Evolutionary conservation across 202 grass and related monocot genomes (phyloP).

Genomic region (Cymbopogon flexuosus): DNA sequence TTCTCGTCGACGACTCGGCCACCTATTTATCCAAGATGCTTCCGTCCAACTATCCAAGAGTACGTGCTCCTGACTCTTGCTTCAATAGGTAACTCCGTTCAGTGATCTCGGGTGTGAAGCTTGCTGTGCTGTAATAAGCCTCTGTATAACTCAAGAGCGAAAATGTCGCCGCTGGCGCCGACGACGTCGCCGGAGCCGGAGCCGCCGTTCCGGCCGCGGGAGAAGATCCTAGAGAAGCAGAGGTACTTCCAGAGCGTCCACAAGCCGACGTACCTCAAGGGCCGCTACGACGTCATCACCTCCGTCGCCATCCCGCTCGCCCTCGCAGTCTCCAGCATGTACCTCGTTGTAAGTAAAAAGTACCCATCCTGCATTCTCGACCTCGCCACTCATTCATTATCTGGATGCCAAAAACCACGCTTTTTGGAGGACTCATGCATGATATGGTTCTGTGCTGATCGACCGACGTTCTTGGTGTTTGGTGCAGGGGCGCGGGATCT

Average conservation of each 20-base stretch:
- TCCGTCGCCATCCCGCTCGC: slow-evolving; percentile 76
- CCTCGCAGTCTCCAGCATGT: slow-evolving; percentile 54
- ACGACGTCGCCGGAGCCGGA: slow-evolving; percentile 37
- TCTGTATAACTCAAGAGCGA: not conserved
- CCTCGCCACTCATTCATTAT: not conserved
- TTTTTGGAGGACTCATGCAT: no score
- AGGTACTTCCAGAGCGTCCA: slow-evolving; percentile 58
- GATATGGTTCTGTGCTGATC: not conserved
- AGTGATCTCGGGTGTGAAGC: not conserved
- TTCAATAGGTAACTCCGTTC: not conserved
- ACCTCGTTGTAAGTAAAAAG: slow-evolving; percentile 47
- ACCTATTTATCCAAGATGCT: not conserved
- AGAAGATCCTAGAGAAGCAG: slow-evolving; percentile 64
- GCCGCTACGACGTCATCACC: slow-evolving; percentile 61
- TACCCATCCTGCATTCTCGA: not conserved
- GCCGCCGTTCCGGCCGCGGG: slow-evolving; percentile 63
- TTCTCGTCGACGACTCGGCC: slow-evolving; percentile 4
- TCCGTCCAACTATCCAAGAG: not conserved
- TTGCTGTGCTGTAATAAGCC: not conserved
- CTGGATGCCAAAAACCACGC: not conserved
- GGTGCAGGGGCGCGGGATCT: slow-evolving; percentile 70
- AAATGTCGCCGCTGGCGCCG: slow-evolving; percentile 15
- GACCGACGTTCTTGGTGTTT: not conserved
- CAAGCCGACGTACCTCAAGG: slow-evolving; percentile 69
- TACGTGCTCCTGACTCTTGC: not conserved